Conservation (phyloP, 2,329 filamentous ascomycete species). For the Penicillium verrucosum region DNA sequence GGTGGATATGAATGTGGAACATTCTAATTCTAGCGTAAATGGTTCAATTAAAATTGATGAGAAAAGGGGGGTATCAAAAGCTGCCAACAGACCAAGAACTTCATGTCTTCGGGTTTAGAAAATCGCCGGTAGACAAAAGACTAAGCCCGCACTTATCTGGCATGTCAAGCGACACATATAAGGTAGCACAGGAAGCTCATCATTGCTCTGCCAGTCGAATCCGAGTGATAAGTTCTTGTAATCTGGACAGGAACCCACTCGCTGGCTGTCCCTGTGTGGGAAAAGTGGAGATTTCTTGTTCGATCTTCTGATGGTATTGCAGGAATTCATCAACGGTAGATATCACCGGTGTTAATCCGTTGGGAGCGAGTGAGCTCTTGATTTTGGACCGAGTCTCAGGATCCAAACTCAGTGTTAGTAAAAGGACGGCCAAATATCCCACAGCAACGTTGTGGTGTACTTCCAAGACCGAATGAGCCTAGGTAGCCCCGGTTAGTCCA, state of each 20-base stretch:
- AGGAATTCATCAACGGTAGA: slow-evolving; percentile 62
- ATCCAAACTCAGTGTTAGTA: slow-evolving; percentile 74
- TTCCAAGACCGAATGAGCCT: slow-evolving; percentile 61
- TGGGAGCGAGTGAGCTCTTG: slow-evolving; percentile 43
- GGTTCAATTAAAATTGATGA: not conserved
- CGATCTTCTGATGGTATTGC: slow-evolving; percentile 57
- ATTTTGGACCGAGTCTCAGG: slow-evolving; percentile 44
- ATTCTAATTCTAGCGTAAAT: not conserved
- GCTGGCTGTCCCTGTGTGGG: slow-evolving; percentile 48
- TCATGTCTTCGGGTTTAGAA: not conserved
- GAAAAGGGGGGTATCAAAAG: slow-evolving; percentile 8
- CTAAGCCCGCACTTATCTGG: not conserved
- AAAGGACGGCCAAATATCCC: slow-evolving; percentile 78
- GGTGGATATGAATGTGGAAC: not conserved
- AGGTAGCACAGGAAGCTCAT: not conserved
- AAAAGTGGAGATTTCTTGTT: slow-evolving; percentile 43
- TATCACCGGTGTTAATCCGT: slow-evolving; percentile 51
- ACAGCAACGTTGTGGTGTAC: slow-evolving; percentile 77
- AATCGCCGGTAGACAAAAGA: not conserved
- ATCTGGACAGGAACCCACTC: slow-evolving; percentile 52
- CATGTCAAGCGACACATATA: not conserved
- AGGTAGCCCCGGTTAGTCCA: slow-evolving; percentile 13
- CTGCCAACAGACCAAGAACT: not conserved
- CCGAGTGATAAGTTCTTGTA: slow-evolving; percentile 52
- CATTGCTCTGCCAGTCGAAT: slow-evolving; percentile 32